Evolutionary conservation across 1,284 basidiomycete species (phyloP).

Genomic region (Omphalotus olearius): DNA sequence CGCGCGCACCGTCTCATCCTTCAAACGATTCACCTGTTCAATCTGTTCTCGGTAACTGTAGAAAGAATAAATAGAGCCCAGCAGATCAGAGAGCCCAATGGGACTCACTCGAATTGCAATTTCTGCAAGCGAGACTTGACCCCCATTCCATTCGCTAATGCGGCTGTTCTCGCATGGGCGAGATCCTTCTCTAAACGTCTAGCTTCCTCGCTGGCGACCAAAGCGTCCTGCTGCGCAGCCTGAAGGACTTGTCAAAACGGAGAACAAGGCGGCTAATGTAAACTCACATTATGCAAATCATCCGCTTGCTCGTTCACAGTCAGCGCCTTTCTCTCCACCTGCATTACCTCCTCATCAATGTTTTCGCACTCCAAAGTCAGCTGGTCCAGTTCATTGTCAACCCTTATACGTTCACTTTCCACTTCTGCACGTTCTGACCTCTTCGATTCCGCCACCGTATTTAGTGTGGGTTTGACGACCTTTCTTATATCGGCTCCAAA

Average conservation of each 20-base stretch:
- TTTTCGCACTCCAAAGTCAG: conserved; percentile 75
- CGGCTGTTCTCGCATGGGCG: conserved; percentile 65
- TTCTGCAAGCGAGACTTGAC: conserved; percentile 73
- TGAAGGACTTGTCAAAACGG: conserved; percentile 23
- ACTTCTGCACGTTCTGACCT: conserved; percentile 62
- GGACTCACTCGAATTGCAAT: conserved; percentile 52
- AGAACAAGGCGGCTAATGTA: conserved; percentile 16
- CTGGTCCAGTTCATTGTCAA: conserved; percentile 78
- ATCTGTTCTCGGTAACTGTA: conserved; percentile 71
- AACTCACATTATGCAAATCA: conserved; percentile 66
- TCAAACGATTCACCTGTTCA: conserved; percentile 63
- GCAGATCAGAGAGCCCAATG: conserved; percentile 3
- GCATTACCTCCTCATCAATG: conserved; percentile 65
- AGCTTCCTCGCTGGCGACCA: conserved; percentile 58
- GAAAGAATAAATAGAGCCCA: conserved; percentile 8
- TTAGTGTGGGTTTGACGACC: conserved; percentile 69
- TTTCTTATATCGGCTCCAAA: conserved; percentile 61
- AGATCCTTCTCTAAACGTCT: conserved; percentile 62
- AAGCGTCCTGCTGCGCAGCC: conserved; percentile 72
- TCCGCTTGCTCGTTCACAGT: conserved; percentile 75
- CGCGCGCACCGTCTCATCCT: conserved; percentile 73
- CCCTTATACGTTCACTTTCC: conserved; percentile 68
- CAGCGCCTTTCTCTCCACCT: conserved; percentile 64
- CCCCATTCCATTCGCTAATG: conserved; percentile 72
- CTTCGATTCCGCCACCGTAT: conserved; percentile 63